A percentile compares a stretch with the other conserved stretches of the same genome.
Evolutionary conservation across 441 rosid genomes (phyloP).

Genomic region (Raphanus hybrid): DNA sequence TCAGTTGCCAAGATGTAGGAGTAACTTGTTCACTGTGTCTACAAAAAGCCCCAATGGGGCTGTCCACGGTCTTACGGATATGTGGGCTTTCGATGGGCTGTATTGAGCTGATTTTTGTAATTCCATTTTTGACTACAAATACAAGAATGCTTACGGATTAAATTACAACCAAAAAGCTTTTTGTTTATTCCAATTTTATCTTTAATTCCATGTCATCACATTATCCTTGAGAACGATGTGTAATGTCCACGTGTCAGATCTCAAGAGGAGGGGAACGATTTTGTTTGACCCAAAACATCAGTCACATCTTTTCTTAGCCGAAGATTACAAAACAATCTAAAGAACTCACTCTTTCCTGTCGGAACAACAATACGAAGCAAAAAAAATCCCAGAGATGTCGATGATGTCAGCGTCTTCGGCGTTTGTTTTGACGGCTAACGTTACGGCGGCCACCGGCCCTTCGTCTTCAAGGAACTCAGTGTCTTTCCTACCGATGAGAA

Average conservation of each 20-base stretch:
- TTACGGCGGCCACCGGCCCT: slow-evolving; percentile 43
- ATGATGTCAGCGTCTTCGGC: slow-evolving; percentile 81
- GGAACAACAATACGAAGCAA: not conserved
- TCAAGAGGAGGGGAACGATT: slow-evolving; percentile 63
- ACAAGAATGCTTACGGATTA: too few relatives aligned
- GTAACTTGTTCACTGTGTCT: not conserved
- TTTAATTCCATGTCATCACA: slow-evolving; percentile 37
- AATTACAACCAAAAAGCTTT: too few relatives aligned
- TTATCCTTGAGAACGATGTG: slow-evolving; percentile 70
- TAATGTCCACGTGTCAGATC: slow-evolving; percentile 62
- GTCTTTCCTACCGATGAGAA: slow-evolving; percentile 57
- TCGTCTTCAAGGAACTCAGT: slow-evolving; percentile 49
- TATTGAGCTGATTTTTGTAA: too few relatives aligned
- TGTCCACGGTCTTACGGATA: too few relatives aligned
- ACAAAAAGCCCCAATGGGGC: not conserved
- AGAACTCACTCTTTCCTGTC: slow-evolving; percentile 27
- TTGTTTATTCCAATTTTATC: not conserved
- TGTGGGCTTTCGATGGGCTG: too few relatives aligned
- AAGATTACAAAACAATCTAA: slow-evolving; percentile 30
- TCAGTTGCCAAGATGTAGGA: not conserved
- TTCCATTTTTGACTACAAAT: too few relatives aligned
- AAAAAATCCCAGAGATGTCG: slow-evolving; percentile 40
- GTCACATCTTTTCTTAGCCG: slow-evolving; percentile 34
- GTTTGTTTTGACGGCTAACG: slow-evolving; percentile 57
- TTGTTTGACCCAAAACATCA: slow-evolving; percentile 43